Conservation (phyloP, 2,329 filamentous ascomycete genomes). For the Aspergillus pseudoglaucus region DNA sequence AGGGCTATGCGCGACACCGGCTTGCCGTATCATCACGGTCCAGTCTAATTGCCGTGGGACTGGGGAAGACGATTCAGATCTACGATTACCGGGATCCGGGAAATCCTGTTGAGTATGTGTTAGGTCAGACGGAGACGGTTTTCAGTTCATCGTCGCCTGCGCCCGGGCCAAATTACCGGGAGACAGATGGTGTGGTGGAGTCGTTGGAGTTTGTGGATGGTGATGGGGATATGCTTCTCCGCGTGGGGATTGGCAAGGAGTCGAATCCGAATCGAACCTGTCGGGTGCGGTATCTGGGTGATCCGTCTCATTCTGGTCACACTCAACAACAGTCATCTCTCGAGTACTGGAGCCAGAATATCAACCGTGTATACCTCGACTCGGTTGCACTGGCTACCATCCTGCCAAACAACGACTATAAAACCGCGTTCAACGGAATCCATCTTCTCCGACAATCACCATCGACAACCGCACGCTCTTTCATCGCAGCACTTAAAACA, state of each 20-base stretch:
- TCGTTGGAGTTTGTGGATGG: slow-evolving; percentile 14
- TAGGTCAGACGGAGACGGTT: slow-evolving; percentile 6
- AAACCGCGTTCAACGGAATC: slow-evolving; percentile 10
- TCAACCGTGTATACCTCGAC: slow-evolving; percentile 15
- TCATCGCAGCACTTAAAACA: slow-evolving; percentile 12
- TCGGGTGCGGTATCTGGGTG: slow-evolving; percentile 16
- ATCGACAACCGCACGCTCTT: slow-evolving; percentile 1
- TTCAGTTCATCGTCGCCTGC: neutral
- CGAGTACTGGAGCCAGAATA: slow-evolving; percentile 13
- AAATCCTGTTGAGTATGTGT: slow-evolving; percentile 9
- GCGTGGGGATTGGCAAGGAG: slow-evolving; percentile 12
- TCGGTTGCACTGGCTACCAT: slow-evolving; percentile 11
- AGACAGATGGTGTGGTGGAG: slow-evolving; percentile 14
- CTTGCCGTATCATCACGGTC: slow-evolving; percentile 13
- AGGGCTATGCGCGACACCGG: slow-evolving; percentile 9
- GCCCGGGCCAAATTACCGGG: slow-evolving; percentile 7
- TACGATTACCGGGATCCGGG: slow-evolving; percentile 10
- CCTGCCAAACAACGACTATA: slow-evolving; percentile 5
- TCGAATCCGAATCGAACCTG: slow-evolving; percentile 10
- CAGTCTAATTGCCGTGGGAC: slow-evolving; percentile 11
- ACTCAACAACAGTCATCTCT: neutral
- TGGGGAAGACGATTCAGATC: slow-evolving; percentile 16
- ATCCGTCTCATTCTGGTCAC: slow-evolving; percentile 1
- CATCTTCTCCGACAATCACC: slow-evolving; percentile 7
- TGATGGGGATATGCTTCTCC: slow-evolving; percentile 14